Base-by-base conservation (phyloP, 768 basidiomycete species). In the Tylopilus rubrobrunneus region DNA sequence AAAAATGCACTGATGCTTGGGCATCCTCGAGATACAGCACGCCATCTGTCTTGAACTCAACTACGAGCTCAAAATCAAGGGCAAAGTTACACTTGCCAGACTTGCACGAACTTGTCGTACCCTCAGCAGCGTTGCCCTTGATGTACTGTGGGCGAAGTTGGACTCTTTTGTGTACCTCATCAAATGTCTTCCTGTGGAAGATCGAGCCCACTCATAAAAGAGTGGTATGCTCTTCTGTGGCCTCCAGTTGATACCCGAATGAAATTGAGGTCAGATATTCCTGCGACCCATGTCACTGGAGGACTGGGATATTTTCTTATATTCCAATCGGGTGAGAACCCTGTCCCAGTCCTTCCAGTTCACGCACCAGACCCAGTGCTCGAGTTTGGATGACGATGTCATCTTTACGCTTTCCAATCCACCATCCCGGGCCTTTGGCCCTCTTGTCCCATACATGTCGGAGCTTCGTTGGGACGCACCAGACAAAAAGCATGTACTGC, bases 1-100 rank as follows among this genome's bases (percentile, higher is more conserved):
- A n/a, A n/a, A 31, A 40, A 67, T 68, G 64, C 56, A 68, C 46
- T 55, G 41, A n/a, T 62, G 69, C 52, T 51, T 68, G 51, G 40
- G 25, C 46, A 67, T 71, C 25, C 64, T 25, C 25, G 25, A 25
- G 25, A 25, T 25, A 25, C 25, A 25, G 25, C 25, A 25, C 25
- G 25, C 25, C 25, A 25, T 25, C 25, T 25, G 25, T 25, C 25
- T 25, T 25, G 25, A 25, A 25, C 25, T 25, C 25, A 25, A 25
- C 25, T 25, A 5, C 25, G 5, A 5, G 25, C 5, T 25, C 25
- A 25, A 25, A 3, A 5, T 3, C 25, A 25, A 25, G 2, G 25
- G 25, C 25, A 25, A 25, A 25, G 25, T 5, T 25, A 25, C 25
- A 25, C 25, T 71, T 64, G n/a, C n/a, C n/a, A n/a, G n/a, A n/a